Conservation (phyloP, 176 grass and related monocot genomes). For the Tillandsia leiboldiana region DNA sequence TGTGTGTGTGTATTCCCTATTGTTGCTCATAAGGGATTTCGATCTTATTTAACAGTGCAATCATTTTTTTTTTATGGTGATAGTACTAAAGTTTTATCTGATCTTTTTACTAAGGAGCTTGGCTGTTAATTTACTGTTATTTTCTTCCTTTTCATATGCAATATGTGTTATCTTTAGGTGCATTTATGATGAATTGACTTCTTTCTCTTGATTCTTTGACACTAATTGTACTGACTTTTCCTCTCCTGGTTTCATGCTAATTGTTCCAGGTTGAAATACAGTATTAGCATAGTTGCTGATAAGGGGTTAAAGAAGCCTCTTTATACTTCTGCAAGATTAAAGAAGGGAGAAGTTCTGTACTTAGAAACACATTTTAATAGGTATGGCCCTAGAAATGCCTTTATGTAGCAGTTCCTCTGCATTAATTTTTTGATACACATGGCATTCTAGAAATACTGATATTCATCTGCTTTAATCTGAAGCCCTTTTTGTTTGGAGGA, state of each 20-base stretch:
- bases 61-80: too few species aligned
- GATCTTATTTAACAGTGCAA: too few species aligned
- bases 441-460: neutral
- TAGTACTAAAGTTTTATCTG: too few species aligned
- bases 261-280: slow-evolving; percentile 81
- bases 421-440: neutral
- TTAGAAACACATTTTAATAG: slow-evolving; percentile 86
- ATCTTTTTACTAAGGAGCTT: too few species aligned
- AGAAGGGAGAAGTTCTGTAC: slow-evolving; percentile 94
- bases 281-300: slow-evolving; percentile 91
- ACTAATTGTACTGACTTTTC: neutral
- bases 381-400: slow-evolving; percentile 25
- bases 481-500: too few species aligned
- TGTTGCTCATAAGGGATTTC: too few species aligned
- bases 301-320: slow-evolving; percentile 86
- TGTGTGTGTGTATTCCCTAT: too few species aligned
- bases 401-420: neutral
- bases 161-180: too few species aligned
- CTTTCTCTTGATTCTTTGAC: neutral
- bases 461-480: slow-evolving; percentile 2
- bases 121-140: too few species aligned
- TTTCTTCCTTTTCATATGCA: too few species aligned
- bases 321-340: slow-evolving; percentile 82
- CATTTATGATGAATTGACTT: neutral
- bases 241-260: slow-evolving; percentile 8